A percentile compares a stretch with the other conserved stretches of the same genome.
phyloP scores from a whole-genome alignment of 1,139 yeast genomes.

The Debaryomycetaceae sp. region DNA sequence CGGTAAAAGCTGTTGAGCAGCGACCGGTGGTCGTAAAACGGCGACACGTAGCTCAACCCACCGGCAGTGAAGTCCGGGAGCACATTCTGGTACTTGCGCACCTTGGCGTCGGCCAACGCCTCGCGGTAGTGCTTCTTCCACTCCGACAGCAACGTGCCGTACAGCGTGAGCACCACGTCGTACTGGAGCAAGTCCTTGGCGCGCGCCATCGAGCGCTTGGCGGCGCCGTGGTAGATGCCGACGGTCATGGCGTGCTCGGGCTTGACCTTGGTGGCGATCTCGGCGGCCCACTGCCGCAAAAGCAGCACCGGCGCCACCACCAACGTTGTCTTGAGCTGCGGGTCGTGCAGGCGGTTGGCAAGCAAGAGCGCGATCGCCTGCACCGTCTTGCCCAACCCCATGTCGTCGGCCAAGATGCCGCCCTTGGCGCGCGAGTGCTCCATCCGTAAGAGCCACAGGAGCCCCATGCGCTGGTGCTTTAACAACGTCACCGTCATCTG shows the following conservation, averaged over 20 bases:
- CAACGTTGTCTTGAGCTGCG: constrained; percentile 45
- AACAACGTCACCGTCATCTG: constrained; percentile 61
- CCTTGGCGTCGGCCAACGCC: constrained; percentile 25
- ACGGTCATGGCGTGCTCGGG: constrained; percentile 41
- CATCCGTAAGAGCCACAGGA: constrained; percentile 73
- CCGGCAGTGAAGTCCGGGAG: constrained; percentile 39
- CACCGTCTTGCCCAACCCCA: constrained; percentile 92
- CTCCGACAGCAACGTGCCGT: constrained; percentile 66
- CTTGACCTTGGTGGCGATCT: constrained; percentile 59
- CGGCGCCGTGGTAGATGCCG: constrained; percentile 59
- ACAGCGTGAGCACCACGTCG: constrained; percentile 80
- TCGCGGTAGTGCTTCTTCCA: constrained; percentile 55
- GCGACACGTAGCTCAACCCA: constrained; percentile 53
- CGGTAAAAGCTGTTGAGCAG: constrained; percentile 55
- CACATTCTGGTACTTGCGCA: constrained; percentile 20
- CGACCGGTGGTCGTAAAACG: constrained; percentile 53
- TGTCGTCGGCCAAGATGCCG: constrained; percentile 86
- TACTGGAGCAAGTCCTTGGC: constrained; percentile 47
- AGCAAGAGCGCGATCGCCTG: constrained; percentile 72
- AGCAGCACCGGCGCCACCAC: constrained; percentile 84
- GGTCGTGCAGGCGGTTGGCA: constrained; percentile 41
- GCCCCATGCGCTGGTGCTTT: constrained; percentile 83
- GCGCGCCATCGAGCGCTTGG: constrained; percentile 31
- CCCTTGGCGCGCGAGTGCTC: constrained; percentile 62
- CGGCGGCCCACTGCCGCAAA: constrained; percentile 80